Percentiles rank a stretch among this genome's conserved stretches.
phyloP scores from a whole-genome alignment of 148 eudicot genomes.

The Chenopodium album region DNA sequence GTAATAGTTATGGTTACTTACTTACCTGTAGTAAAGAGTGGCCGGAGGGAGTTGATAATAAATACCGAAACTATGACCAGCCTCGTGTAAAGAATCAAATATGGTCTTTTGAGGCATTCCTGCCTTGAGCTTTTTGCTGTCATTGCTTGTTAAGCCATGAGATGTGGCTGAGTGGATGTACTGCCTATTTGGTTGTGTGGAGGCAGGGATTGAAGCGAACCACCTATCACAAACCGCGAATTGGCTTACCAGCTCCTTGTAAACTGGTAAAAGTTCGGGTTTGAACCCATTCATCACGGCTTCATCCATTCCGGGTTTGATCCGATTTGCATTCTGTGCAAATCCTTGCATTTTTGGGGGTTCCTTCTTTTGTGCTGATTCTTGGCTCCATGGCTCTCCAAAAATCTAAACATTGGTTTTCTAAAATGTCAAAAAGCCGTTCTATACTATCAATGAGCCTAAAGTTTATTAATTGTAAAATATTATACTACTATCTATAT shows the following conservation, averaged over 20 bases:
- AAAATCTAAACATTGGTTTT: conserved; percentile 29
- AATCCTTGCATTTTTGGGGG: conserved; percentile 67
- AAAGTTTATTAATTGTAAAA: too few relatives aligned
- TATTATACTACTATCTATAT: too few relatives aligned
- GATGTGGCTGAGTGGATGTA: conserved; percentile 83
- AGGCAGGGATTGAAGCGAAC: conserved; percentile 67
- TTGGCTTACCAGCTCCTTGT: conserved; percentile 60
- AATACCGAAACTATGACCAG: conserved; percentile 57
- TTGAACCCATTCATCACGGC: conserved; percentile 76
- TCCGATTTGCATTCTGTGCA: conserved; percentile 59
- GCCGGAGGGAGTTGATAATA: conserved; percentile 67
- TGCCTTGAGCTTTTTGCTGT: conserved; percentile 43
- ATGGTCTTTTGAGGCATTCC: conserved; percentile 80
- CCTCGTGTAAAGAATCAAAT: conserved; percentile 71
- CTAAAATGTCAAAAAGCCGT: too few relatives aligned
- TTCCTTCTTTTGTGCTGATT: conserved; percentile 28
- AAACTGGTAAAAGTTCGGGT: conserved; percentile 65
- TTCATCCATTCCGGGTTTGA: conserved; percentile 42
- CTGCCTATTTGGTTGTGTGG: conserved; percentile 71
- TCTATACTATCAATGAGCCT: too few relatives aligned
- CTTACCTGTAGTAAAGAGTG: conserved; percentile 69
- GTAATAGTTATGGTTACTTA: background rate
- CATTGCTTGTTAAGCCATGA: conserved; percentile 52
- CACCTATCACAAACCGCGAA: conserved; percentile 78
- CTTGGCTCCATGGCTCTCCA: conserved; percentile 50